phyloP scores from a whole-genome alignment of 2,329 filamentous ascomycete genomes.

The Endoconidiophora polonica region DNA sequence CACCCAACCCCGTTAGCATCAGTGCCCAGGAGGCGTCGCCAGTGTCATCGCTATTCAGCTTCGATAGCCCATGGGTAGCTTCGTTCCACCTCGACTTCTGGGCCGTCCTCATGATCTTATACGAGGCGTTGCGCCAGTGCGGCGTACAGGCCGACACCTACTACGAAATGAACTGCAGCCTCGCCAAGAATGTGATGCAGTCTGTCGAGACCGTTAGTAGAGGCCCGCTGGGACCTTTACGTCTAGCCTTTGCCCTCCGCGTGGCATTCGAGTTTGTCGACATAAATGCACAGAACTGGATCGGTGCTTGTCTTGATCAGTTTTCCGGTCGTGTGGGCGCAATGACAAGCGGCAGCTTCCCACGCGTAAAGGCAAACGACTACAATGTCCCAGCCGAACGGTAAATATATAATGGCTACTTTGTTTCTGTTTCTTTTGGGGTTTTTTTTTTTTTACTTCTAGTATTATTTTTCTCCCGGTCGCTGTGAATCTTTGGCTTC shows the following conservation, averaged over 20 bases:
- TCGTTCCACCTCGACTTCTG: slow-evolving; percentile 23
- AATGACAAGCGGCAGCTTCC: slow-evolving; percentile 18
- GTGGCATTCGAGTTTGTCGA: slow-evolving; percentile 25
- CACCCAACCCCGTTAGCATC: slow-evolving; percentile 17
- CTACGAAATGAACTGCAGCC: not conserved
- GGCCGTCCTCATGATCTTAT: slow-evolving; percentile 25
- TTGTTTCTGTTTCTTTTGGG: too few species aligned
- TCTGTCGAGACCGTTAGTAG: slow-evolving; percentile 23
- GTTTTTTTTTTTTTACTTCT: too few species aligned
- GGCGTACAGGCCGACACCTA: slow-evolving; percentile 13
- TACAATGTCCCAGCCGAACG: slow-evolving; percentile 6
- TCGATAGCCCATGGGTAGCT: slow-evolving; percentile 21
- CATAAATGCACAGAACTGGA: slow-evolving; percentile 21
- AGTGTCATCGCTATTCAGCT: slow-evolving; percentile 20
- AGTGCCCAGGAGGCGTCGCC: slow-evolving; percentile 18
- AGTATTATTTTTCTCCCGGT: too few species aligned
- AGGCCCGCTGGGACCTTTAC: slow-evolving; percentile 24
- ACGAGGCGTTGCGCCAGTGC: slow-evolving; percentile 23
- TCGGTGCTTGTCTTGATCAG: slow-evolving; percentile 18
- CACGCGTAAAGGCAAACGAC: slow-evolving; percentile 15
- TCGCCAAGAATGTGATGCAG: slow-evolving; percentile 19
- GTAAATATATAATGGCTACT: not conserved
- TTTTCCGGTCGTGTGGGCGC: slow-evolving; percentile 22
- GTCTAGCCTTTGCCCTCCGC: slow-evolving; percentile 23
- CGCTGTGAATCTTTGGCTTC: too few species aligned